Base-by-base conservation (phyloP, 768 basidiomycete genomes). In the Polyporus arcularius region DNA sequence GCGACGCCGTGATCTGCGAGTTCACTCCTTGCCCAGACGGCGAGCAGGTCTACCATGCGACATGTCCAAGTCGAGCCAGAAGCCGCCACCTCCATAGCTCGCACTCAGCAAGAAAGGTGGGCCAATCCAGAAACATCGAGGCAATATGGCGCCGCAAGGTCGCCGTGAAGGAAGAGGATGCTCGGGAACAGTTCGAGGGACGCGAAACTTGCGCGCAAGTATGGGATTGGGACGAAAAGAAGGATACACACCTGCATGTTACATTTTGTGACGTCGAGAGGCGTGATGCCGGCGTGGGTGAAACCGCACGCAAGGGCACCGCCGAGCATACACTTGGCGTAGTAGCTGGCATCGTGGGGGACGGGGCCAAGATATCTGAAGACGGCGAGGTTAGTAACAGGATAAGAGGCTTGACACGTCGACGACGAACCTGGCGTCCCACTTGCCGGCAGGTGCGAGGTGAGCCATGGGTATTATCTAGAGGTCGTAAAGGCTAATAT, bases 221-320 rank as follows among this genome's bases (percentile, higher is more conserved):
- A 11, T 11, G 35, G 35, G 11, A 35, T 26, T 26, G 35, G 35
- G 11, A 35, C 6, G 7, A 35, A 1, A 11, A 11, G 11, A 35
- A 35, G 35, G 53, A 30, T 12, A 55, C 53, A 32, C 21, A 45
- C 53, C 53, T 93, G 91, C 89, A 93, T 93, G 81, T 93, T 93
- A 75, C 91, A 92, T 78, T 93, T 93, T 66, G 89, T 89, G 58
- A 93, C 91, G 78, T 93, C 91, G 61, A 93, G 84, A 39, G 91
- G 91, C 12, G 91, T 92, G 74, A 93, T 87, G 68, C 87, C 90
- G 14, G 90, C 92, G 72, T 95, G 93, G 64, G 93, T 95, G 72
- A 90, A 26, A 77, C 93, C 93, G 68, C 93, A 95, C 18, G 93
- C 92, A 65, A 95, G 82, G 55, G 80, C 80, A 84, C 93, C 93